phyloP scores from a whole-genome alignment of 2,329 filamentous ascomycete genomes.

The Coleophoma crateriformis region DNA sequence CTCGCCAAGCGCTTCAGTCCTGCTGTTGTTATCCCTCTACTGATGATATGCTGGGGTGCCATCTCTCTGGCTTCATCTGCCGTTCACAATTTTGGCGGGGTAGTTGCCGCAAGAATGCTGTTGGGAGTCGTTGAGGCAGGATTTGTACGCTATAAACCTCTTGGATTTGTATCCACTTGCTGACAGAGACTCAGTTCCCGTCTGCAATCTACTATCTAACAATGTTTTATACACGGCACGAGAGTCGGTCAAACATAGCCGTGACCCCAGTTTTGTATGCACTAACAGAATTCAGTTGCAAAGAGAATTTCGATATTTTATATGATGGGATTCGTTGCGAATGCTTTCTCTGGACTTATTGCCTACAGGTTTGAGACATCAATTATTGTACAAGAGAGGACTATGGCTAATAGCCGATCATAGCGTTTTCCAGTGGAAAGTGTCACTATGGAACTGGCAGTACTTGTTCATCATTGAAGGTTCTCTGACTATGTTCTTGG shows the following conservation, averaged over 20 bases:
- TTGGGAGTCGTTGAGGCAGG: slow-evolving; percentile 1
- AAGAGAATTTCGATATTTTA: slow-evolving; percentile 6
- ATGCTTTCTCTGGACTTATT: slow-evolving; percentile 18
- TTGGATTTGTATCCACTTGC: background rate
- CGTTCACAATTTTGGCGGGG: slow-evolving; percentile 2
- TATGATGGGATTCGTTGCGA: slow-evolving; percentile 15
- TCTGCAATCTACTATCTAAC: slow-evolving; percentile 6
- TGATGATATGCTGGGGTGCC: background rate
- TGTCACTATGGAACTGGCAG: slow-evolving; percentile 11
- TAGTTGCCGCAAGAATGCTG: slow-evolving; percentile 5
- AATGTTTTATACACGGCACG: too few species aligned
- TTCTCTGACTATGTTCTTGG: slow-evolving; percentile 11
- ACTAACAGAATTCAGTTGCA: too few species aligned
- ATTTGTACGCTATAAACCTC: background rate
- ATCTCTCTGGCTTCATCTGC: background rate
- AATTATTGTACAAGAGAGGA: too few species aligned
- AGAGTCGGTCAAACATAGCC: too few species aligned
- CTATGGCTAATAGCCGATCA: slow-evolving; percentile 2
- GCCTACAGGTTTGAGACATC: too few species aligned
- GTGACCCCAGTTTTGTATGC: too few species aligned
- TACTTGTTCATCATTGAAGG: slow-evolving; percentile 23
- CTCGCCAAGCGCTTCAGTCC: slow-evolving; percentile 10
- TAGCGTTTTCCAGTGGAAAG: slow-evolving; percentile 18
- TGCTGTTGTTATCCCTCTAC: slow-evolving; percentile 1
- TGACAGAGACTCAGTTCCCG: background rate